phyloP scores from a whole-genome alignment of 1,139 yeast species.

The Scheffersomyces segobiensis region DNA sequence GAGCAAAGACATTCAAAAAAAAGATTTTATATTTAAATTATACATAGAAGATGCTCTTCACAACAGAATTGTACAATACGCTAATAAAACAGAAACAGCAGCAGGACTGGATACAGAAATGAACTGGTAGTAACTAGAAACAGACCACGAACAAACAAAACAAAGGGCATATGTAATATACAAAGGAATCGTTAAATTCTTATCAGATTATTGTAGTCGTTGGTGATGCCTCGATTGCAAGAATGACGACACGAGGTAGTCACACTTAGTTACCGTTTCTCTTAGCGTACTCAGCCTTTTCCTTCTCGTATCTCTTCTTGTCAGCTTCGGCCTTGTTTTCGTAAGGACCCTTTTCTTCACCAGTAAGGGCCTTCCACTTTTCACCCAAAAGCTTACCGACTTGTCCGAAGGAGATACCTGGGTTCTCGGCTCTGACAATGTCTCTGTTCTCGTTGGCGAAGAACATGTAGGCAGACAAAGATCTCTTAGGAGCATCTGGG shows the following conservation, averaged over 20 bases:
- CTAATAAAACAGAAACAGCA: constrained; percentile 1
- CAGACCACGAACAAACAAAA: not conserved
- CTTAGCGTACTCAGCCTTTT: constrained; percentile 85
- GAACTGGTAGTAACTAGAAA: not conserved
- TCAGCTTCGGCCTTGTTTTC: constrained; percentile 92
- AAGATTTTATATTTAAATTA: not conserved
- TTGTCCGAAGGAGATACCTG: constrained; percentile 90
- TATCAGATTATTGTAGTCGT: not conserved
- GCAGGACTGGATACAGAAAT: not conserved
- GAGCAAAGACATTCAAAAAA: not conserved
- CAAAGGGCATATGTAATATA: not conserved
- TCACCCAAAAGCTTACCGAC: constrained; percentile 92
- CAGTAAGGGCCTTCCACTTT: constrained; percentile 87
- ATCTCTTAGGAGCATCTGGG: constrained; percentile 99
- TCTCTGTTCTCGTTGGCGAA: constrained; percentile 98
- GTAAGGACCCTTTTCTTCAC: constrained; percentile 83
- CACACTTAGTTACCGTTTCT: constrained; percentile 26
- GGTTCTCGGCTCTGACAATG: constrained; percentile 89
- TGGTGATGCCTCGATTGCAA: not conserved
- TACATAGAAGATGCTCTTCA: not conserved
- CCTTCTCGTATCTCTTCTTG: constrained; percentile 95
- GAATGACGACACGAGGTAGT: not conserved
- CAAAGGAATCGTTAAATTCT: not conserved
- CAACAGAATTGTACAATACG: not conserved
- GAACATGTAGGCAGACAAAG: constrained; percentile 97